Evolutionary conservation across 345 rosid species (phyloP), one percentile per base, ranked within the genome.

Genomic region (Lepidium africanum): DNA sequence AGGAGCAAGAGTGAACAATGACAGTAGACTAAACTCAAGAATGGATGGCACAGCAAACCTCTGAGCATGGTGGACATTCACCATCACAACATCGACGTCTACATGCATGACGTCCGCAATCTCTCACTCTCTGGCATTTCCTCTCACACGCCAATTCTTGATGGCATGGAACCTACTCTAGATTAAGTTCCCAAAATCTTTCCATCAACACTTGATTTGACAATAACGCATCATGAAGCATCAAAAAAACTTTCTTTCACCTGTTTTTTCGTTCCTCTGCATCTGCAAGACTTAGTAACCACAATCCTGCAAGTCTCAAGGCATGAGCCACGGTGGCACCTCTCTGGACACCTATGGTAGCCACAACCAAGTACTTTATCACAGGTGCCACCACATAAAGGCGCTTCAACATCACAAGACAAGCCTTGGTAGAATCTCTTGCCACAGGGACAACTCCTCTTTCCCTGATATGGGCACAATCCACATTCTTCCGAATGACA

Each of bases 31-130:
- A 4, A 5, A 61, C n/a, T 57, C 27, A 56, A 72, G 45, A 49
- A 19, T n/a, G 45, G 19, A 63, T 21, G 38, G 46, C 50, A 16
- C 21, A 30, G 17, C 67, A 41, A 56, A 88, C 96, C 94, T 90
- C 97, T 33, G 86, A 83, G 80, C 97, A 90, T 4, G 96, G 94
- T 2, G 89, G 96, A 71, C 97, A 93, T 67, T 87, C 79, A 43
- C 97, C 98, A 81, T 88, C 94, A 76, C 98, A 90, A 76, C 98
- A 90, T 12, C 94, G 91, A 1, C 94, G 89, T 76, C 74, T 90
- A 79, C 97, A 93, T 64, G 96, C 89, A 86, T 90, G 98, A 14
- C 91, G 84, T 51, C 88, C 95, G 67, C 95, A 90, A 72, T 88
- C 95, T 77, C 98, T 87, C 81, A 71, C 39, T 72, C 74, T 83